Evolutionary conservation across 768 basidiomycete genomes (phyloP).

Genomic region (Filobasidium floriforme): DNA sequence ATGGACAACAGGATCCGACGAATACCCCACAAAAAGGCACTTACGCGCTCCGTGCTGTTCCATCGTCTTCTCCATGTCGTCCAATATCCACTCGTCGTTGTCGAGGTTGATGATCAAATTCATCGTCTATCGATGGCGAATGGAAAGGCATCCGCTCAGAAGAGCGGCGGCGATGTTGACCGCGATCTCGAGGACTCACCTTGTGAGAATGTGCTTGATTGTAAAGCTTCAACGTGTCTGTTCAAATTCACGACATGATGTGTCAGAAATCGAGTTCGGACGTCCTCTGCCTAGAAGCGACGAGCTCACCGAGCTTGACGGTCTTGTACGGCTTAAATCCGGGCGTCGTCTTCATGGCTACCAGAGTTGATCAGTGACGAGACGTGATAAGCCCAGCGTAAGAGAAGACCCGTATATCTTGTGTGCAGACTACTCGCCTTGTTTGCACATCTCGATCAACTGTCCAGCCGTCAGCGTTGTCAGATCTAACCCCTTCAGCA

Average conservation of each 20-base stretch:
- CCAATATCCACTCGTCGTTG: slow-evolving; percentile 78
- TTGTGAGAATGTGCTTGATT: slow-evolving; percentile 91
- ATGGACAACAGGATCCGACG: neutral
- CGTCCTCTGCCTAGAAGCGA: neutral
- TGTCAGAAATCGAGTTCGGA: neutral
- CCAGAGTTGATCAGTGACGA: neutral
- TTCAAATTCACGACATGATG: neutral
- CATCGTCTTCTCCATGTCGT: slow-evolving; percentile 60
- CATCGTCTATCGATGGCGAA: slow-evolving; percentile 59
- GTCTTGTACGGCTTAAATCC: slow-evolving; percentile 87
- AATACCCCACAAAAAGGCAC: slow-evolving; percentile 30
- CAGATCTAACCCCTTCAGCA: slow-evolving; percentile 74
- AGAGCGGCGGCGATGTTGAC: neutral
- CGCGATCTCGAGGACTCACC: slow-evolving; percentile 47
- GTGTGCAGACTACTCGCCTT: slow-evolving; percentile 51
- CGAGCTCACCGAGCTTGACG: slow-evolving; percentile 57
- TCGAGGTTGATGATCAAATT: slow-evolving; percentile 98
- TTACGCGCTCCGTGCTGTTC: slow-evolving; percentile 67
- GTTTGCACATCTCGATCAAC: slow-evolving; percentile 63
- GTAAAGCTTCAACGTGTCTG: slow-evolving; percentile 91
- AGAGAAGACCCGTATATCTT: neutral
- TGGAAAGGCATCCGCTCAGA: neutral
- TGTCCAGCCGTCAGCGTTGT: slow-evolving; percentile 66
- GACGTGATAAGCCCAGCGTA: neutral
- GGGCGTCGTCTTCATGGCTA: slow-evolving; percentile 64